Percentiles rank a stretch among this genome's conserved stretches.
Evolutionary conservation across 2,329 filamentous ascomycete genomes (phyloP).

Genomic region (Ilyonectria destructans): DNA sequence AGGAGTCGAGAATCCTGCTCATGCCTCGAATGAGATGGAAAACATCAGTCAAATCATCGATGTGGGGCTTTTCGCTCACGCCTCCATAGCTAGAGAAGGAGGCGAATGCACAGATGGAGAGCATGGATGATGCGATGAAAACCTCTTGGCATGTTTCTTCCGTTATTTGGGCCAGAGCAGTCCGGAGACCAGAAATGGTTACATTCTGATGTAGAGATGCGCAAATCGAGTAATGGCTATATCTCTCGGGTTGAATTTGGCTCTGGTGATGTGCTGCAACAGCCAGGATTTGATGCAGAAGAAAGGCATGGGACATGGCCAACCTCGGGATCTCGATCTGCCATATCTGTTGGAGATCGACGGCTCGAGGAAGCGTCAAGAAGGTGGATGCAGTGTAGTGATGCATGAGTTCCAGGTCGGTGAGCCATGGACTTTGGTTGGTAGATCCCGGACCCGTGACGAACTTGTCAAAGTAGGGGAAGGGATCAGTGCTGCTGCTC

Average conservation of each 20-base stretch:
- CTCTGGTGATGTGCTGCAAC: conserved; percentile 52
- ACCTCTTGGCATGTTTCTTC: conserved; percentile 53
- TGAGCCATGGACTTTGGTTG: conserved; percentile 49
- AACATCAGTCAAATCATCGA: conserved; percentile 54
- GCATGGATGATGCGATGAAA: conserved; percentile 53
- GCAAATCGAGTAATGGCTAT: conserved; percentile 44
- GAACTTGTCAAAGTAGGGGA: conserved; percentile 46
- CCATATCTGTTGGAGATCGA: conserved; percentile 50
- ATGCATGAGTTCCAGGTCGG: conserved; percentile 57
- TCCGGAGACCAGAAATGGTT: conserved; percentile 51
- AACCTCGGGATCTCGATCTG: conserved; percentile 49
- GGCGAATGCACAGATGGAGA: conserved; percentile 53
- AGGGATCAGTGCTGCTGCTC: conserved; percentile 34
- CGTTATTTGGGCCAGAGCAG: conserved; percentile 45
- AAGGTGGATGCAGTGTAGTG: conserved; percentile 53
- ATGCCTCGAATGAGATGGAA: conserved; percentile 53
- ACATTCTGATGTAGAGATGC: conserved; percentile 55
- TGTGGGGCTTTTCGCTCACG: conserved; percentile 36
- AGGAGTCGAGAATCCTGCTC: conserved; percentile 49
- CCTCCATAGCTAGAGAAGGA: conserved; percentile 42
- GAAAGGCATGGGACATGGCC: conserved; percentile 47
- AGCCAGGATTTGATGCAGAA: conserved; percentile 54
- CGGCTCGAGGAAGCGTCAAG: conserved; percentile 51
- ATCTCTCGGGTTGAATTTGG: conserved; percentile 45
- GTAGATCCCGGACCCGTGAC: conserved; percentile 35